phyloP scores from a whole-genome alignment of 148 eudicot species.

The Rheum nobile region DNA sequence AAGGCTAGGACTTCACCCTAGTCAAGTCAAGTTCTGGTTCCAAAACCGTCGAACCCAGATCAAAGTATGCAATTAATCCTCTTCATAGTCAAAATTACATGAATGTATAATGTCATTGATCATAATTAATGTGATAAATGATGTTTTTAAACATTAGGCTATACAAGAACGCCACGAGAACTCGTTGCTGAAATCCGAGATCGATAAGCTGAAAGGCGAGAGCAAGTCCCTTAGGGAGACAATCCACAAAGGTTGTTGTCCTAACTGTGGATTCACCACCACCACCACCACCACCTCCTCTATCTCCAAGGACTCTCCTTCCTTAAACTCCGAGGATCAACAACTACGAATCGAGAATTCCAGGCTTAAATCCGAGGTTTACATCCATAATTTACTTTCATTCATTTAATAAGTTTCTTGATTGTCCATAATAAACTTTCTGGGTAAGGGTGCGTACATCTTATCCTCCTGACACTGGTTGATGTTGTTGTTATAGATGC shows the following conservation, averaged over 20 bases:
- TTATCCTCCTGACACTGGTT: too few relatives aligned
- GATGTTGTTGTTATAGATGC: too few relatives aligned
- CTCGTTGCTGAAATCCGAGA: constrained; percentile 63
- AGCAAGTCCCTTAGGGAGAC: constrained; percentile 58
- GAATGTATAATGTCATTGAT: neutral
- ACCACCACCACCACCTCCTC: constrained; percentile 27
- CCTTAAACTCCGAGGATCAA: constrained; percentile 36
- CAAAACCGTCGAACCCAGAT: constrained; percentile 98
- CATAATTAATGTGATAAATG: neutral
- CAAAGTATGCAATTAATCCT: constrained; percentile 31
- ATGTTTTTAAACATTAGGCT: constrained; percentile 29
- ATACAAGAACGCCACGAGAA: constrained; percentile 97
- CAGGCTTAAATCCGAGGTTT: constrained; percentile 85
- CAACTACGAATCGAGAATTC: constrained; percentile 81
- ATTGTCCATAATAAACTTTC: too few relatives aligned
- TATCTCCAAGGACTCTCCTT: neutral
- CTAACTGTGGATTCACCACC: constrained; percentile 70
- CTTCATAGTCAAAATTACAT: neutral
- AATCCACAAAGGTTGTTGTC: constrained; percentile 46
- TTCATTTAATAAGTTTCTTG: too few relatives aligned
- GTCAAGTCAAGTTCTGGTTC: constrained; percentile 98
- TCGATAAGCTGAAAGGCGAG: constrained; percentile 72
- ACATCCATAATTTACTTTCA: neutral
- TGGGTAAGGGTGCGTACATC: too few relatives aligned
- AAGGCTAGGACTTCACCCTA: constrained; percentile 87